phyloP scores from a whole-genome alignment of 148 eudicot species.

The Diospyros lotus region DNA sequence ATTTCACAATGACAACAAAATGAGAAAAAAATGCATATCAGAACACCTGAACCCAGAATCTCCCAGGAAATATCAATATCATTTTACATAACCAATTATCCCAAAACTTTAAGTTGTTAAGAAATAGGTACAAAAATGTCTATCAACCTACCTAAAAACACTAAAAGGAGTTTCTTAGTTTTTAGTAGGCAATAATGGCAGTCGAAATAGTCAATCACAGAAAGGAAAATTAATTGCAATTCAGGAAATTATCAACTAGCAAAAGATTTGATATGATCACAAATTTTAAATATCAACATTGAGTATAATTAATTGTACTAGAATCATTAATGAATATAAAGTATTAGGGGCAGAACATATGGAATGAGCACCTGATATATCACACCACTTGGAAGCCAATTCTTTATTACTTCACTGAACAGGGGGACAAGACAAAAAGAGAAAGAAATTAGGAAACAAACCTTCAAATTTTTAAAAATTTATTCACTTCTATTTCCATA shows the following conservation, averaged over 20 bases:
- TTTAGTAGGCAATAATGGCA: no score
- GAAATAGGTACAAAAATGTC: not conserved
- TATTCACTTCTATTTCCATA: no score
- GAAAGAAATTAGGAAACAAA: no score
- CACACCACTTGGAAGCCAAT: slow-evolving; percentile 60
- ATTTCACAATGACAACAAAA: no score
- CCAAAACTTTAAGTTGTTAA: no score
- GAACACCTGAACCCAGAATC: not conserved
- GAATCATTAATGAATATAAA: no score
- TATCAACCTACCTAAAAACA: not conserved
- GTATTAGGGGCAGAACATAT: not conserved
- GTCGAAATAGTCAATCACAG: no score
- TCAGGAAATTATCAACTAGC: not conserved
- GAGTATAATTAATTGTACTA: no score
- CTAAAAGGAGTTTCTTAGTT: not conserved
- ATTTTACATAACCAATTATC: not conserved
- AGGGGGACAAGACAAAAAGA: not conserved
- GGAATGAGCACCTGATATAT: slow-evolving; percentile 62
- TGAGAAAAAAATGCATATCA: not conserved
- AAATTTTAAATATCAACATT: not conserved
- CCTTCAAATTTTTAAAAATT: no score
- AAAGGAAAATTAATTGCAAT: slow-evolving; percentile 1
- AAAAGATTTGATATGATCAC: not conserved
- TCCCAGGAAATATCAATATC: not conserved
- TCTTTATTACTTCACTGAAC: slow-evolving; percentile 67